Evolutionary conservation across 2,329 filamentous ascomycete species (phyloP), one percentile per base, ranked within the genome.

Genomic region (Phaeomoniella chlamydospora): DNA sequence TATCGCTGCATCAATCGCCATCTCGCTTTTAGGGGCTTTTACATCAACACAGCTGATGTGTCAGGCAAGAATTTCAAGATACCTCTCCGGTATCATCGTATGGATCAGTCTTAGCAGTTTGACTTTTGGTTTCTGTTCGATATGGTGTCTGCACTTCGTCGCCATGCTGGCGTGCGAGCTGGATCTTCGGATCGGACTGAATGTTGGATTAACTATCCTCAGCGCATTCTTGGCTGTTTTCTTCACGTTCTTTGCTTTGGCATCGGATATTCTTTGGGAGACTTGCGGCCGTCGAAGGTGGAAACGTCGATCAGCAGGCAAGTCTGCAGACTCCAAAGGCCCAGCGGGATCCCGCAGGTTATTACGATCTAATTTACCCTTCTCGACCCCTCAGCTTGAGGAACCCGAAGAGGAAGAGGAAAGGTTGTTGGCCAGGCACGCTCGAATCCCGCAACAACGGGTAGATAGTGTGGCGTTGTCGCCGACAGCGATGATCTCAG

Each of bases 11-110:
- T 52, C 49, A 19, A 50, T 53, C 33, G 50, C 49, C 15, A 48
- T 54, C 15, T 52, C 49, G 2, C 46, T 54, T 4, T 41, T 54
- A 2, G 51, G 51, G 11, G 48, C 49, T 15, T 54, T 54, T 34
- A 54, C 51, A 3, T 49, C 51, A 4, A 53, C 51, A 9, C 51
- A 54, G 33, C 45, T 54, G 36, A 49, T 53, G 46, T 52, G 49
- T 37, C 51, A 54, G 37, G 51, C 51, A 15, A 41, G 49, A 6
- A 49, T 48, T 31, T 51, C 49, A 3, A 35, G 49, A 16, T 41
- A 46, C 22, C 45, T 53, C 18, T 45, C 43, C 9, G 47, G 45
- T 29, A 46, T 54, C 3, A 37, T 53, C 15, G 39, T 52, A 6
- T 54, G 51, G 51, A 46, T 46, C 3, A 39, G 48, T 9, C 39